These are phyloP conservation scores for Suillus ampliporus DNA, from an alignment of 768 basidiomycete species.

Conservation along the genomic window DNA sequence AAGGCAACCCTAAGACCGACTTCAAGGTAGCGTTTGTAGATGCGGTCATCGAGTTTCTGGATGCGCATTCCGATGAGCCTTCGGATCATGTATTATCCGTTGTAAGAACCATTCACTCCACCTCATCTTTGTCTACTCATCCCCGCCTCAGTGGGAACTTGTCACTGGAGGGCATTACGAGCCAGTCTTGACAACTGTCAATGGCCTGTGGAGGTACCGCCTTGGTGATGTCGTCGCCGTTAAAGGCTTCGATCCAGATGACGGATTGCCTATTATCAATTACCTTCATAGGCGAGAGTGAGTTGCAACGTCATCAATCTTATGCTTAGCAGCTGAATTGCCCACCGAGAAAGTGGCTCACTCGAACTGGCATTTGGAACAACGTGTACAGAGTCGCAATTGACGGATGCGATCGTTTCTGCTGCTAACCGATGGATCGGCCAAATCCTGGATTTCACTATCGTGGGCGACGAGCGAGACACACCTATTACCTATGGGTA, in stretches of 20 bases:
- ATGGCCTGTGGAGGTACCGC: conserved; percentile 18
- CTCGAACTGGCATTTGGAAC: conserved; percentile 7
- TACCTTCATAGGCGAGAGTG: conserved; percentile 10
- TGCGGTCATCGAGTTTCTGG: conserved; percentile 10
- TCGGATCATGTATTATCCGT: background rate
- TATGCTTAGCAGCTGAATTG: background rate
- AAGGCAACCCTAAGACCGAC: conserved; percentile 3
- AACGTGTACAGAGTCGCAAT: conserved; percentile 4
- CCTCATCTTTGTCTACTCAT: background rate
- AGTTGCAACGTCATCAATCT: background rate
- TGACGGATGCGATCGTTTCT: conserved; percentile 6
- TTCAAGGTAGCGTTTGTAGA: background rate
- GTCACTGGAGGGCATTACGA: conserved; percentile 13
- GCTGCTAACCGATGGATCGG: conserved; percentile 9
- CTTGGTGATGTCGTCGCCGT: conserved; percentile 14
- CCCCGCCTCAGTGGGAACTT: conserved; percentile 12
- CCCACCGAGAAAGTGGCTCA: conserved; percentile 11
- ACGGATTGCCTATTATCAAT: conserved; percentile 15
- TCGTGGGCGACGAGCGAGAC: conserved; percentile 7
- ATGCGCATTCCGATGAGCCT: background rate
- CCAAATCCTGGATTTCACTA: conserved; percentile 10
- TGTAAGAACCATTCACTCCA: background rate
- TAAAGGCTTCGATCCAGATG: conserved; percentile 14
- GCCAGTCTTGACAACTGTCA: conserved; percentile 10
- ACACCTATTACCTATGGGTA: conserved; percentile 5